A percentile compares a stretch with the other conserved stretches of the same genome.
These are phyloP conservation scores for Vaucheria bursata DNA, from an alignment of 352 stramenopile species.

Conservation along the genomic window DNA sequence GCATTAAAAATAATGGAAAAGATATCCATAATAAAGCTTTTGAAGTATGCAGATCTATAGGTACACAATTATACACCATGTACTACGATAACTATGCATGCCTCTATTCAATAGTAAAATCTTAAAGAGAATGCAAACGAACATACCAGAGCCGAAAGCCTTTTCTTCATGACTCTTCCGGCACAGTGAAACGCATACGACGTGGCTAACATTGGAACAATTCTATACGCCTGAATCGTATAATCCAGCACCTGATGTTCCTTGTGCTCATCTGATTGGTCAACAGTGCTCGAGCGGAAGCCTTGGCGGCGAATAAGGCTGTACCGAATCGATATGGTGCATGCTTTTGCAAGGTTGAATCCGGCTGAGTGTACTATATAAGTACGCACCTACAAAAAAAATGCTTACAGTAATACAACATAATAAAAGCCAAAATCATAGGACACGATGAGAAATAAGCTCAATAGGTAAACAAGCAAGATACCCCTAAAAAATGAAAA, in stretches of 20 bases:
- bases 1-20: too few relatives aligned
- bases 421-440: not conserved
- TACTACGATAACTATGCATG: too few relatives aligned
- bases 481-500: not conserved
- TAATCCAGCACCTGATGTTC: constrained; percentile 85
- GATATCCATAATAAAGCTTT: too few relatives aligned
- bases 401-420: not conserved
- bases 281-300: constrained; percentile 13
- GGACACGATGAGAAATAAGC: not conserved
- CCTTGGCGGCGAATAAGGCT: constrained; percentile 79
- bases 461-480: not conserved
- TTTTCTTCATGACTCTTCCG: constrained; percentile 64
- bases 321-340: constrained; percentile 82
- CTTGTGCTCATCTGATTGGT: constrained; percentile 34
- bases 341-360: constrained; percentile 68
- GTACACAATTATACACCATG: too few relatives aligned
- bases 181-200: constrained; percentile 83
- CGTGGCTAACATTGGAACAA: constrained; percentile 76
- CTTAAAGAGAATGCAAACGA: too few relatives aligned
- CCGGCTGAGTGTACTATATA: constrained; percentile 57
- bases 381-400: constrained; percentile 52
- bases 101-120: too few relatives aligned
- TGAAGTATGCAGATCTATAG: too few relatives aligned
- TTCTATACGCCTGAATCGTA: constrained; percentile 81
- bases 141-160: constrained; percentile 69